Conservation (phyloP, 2,329 filamentous ascomycete genomes). For the Aspergillus sp. region DNA sequence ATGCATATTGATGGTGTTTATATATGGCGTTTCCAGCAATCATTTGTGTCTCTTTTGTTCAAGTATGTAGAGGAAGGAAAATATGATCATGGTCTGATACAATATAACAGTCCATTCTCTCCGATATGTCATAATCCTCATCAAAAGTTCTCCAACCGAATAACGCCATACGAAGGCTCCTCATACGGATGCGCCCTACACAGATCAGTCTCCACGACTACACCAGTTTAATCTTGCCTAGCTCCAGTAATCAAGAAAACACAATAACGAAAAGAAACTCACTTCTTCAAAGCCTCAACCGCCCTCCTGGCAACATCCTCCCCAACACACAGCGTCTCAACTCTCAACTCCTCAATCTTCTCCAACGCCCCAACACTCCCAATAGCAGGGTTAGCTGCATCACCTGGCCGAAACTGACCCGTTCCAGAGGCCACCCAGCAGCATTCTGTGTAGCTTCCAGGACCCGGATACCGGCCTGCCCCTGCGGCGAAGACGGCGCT, state of each 20-base stretch:
- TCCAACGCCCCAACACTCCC: slow-evolving; percentile 15
- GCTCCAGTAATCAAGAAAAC: background rate
- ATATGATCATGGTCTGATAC: no score
- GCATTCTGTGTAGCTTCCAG: slow-evolving; percentile 18
- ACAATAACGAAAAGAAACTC: background rate
- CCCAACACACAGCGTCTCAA: slow-evolving; percentile 17
- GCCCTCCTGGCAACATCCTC: slow-evolving; percentile 13
- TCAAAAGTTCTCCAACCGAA: slow-evolving; percentile 13
- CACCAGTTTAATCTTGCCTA: background rate
- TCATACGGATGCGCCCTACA: slow-evolving; percentile 15
- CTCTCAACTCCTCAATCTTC: slow-evolving; percentile 13
- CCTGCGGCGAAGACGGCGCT: slow-evolving; percentile 19
- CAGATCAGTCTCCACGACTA: background rate
- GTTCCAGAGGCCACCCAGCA: slow-evolving; percentile 15
- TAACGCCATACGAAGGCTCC: slow-evolving; percentile 12
- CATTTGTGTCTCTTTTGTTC: no score
- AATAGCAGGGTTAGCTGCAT: slow-evolving; percentile 14
- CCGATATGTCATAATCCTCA: accelerated
- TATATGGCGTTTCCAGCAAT: no score
- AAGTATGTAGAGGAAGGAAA: no score
- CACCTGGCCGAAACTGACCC: slow-evolving; percentile 13
- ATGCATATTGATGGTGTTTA: no score
- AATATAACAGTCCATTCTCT: no score
- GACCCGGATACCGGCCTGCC: slow-evolving; percentile 15
- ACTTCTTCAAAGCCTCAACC: slow-evolving; percentile 19